Conservation (phyloP, 164 flowering plant species). For the Aristolochia fimbriata region DNA sequence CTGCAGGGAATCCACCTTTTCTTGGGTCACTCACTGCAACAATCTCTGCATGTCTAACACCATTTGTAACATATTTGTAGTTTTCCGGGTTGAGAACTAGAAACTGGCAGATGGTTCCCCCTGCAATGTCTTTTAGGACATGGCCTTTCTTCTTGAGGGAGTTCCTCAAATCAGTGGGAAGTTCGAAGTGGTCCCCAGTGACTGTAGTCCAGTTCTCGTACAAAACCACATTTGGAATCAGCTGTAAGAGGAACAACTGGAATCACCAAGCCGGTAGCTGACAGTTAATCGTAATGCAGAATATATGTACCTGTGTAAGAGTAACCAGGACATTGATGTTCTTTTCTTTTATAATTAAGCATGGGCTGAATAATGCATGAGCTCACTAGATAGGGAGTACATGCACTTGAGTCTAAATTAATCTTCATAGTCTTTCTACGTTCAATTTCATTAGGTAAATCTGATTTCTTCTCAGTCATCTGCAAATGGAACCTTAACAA, state of each 20-base stretch:
- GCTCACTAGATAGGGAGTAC: too few relatives aligned
- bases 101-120: slow-evolving; percentile 48
- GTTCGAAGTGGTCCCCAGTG: slow-evolving; percentile 43
- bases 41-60: slow-evolving; percentile 17
- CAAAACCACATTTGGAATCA: slow-evolving; percentile 42
- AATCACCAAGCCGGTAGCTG: too few relatives aligned
- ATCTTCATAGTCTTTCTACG: too few relatives aligned
- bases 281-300: too few relatives aligned
- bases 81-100: slow-evolving; percentile 23
- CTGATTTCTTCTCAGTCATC: neutral
- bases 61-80: slow-evolving; percentile 2
- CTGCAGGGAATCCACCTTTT: slow-evolving; percentile 60
- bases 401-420: too few relatives aligned
- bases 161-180: slow-evolving; percentile 26
- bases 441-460: too few relatives aligned
- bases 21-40: slow-evolving; percentile 56
- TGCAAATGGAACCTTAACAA: too few relatives aligned
- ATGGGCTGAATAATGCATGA: too few relatives aligned
- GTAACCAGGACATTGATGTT: too few relatives aligned
- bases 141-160: slow-evolving; percentile 43
- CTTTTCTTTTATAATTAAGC: too few relatives aligned
- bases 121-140: slow-evolving; percentile 32
- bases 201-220: slow-evolving; percentile 67
- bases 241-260: slow-evolving; percentile 25
- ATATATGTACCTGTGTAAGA: too few relatives aligned